Base-by-base conservation (phyloP, 768 basidiomycete genomes). In the Boletus pseudo-olivaceus region DNA sequence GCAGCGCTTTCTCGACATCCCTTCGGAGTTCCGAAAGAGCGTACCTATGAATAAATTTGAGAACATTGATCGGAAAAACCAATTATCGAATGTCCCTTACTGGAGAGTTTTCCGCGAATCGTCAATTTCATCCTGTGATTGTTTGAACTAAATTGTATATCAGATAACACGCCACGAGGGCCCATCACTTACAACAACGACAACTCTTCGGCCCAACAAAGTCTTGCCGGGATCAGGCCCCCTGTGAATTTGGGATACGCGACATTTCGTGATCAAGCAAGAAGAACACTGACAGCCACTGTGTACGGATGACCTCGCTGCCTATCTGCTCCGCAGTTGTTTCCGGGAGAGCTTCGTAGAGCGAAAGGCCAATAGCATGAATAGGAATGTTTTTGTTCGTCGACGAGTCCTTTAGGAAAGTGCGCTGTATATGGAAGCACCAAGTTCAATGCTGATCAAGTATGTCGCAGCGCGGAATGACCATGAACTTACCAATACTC, bases 341-440 rank as follows among this genome's bases (percentile, higher is more conserved):
- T 17, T 86, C 91, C 6, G 85, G 85, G 17, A 98, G 77, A 27
- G 89, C 83, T 69, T 99, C 97, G 63, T 99, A 99, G 4, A 99
- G 78, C 6, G 93, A 95, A 32, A 99, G 82, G 2, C 97, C 95
- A 59, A 99, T 98, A 5, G 97, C 96, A 70, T 94, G 91, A 59
- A 98, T 97, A 44, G 92, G 90, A 48, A 98, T 84, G 53, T 90
- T 87, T 62, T 82, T 83, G 62, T 89, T 86, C 29, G 78, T 79
- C 2, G 82, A 77, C 17, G 80, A 71, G 65, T 84, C 80, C 65
- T 88, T 88, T 57, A 94, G 76, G 75, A 93, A 94, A 0, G 94
- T 95, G 47, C 93, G 84, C 88, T 91, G 54, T 35, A 49, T 40
- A 56, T 6, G 33, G 34, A 5, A 23, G 33, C 30, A 33, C 27